Evolutionary conservation across 2,329 filamentous ascomycete species (phyloP).

Genomic region (Phoma sp.): DNA sequence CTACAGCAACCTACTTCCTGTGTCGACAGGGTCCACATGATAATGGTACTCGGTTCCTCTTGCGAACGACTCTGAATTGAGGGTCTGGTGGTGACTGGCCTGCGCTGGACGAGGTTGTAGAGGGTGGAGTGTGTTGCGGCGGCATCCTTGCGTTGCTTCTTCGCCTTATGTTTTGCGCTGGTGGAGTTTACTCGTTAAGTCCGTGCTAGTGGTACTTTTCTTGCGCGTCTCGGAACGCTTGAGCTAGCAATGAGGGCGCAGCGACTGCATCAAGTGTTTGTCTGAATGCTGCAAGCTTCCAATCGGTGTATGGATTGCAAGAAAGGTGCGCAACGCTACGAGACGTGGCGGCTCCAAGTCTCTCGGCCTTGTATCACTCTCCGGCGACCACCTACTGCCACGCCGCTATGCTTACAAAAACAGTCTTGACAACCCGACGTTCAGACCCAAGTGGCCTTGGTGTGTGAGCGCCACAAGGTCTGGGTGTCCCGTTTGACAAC

Average conservation of each 20-base stretch:
- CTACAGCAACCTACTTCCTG: constrained; percentile 72
- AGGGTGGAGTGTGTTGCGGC: constrained; percentile 70
- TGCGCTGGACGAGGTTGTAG: constrained; percentile 76
- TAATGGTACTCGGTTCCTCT: constrained; percentile 88
- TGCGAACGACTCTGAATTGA: constrained; percentile 86
- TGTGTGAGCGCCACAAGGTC: constrained; percentile 13
- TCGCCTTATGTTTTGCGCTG: background rate
- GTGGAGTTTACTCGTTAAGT: constrained; percentile 33
- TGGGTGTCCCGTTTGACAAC: constrained; percentile 1
- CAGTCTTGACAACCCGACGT: too few relatives aligned
- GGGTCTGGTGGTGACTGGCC: constrained; percentile 85
- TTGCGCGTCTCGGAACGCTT: background rate
- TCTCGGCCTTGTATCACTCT: constrained; percentile 35
- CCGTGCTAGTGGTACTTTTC: constrained; percentile 17
- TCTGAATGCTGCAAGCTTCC: background rate
- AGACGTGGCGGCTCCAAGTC: constrained; percentile 36
- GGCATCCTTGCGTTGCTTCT: constrained; percentile 61
- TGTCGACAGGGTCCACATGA: constrained; percentile 91
- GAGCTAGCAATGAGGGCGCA: background rate
- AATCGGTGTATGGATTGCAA: constrained; percentile 7
- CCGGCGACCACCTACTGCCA: constrained; percentile 29
- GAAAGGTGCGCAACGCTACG: constrained; percentile 23
- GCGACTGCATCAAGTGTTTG: background rate
- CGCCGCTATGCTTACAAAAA: background rate
- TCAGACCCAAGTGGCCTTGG: constrained; percentile 9